Percentiles rank a stretch among this genome's conserved stretches.
phyloP scores from a whole-genome alignment of 345 rosid genomes.

The Citrus mangshanensis region DNA sequence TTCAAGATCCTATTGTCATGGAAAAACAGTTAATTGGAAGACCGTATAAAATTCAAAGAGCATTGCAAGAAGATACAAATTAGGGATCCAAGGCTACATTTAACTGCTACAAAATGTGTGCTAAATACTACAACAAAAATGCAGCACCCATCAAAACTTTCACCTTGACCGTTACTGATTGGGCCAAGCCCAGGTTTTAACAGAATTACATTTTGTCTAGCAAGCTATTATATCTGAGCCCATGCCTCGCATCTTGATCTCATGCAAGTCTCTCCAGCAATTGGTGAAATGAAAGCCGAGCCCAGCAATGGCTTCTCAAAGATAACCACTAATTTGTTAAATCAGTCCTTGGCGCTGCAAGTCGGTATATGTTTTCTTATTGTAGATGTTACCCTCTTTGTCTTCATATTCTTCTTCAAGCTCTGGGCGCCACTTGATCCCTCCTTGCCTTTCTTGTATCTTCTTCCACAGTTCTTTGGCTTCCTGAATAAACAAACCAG shows the following conservation, averaged over 20 bases:
- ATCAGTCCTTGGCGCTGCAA: constrained; percentile 97
- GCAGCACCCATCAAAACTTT: background rate
- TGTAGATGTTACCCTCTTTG: constrained; percentile 94
- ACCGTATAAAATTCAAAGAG: background rate
- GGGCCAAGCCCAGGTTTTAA: background rate
- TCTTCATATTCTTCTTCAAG: constrained; percentile 99
- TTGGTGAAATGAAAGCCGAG: background rate
- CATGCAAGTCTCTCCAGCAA: background rate
- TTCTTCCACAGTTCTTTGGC: constrained; percentile 92
- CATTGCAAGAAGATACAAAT: background rate
- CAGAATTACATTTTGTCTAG: background rate
- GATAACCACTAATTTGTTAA: constrained; percentile 19
- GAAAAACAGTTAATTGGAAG: background rate
- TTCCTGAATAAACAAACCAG: constrained; percentile 49
- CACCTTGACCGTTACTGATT: background rate
- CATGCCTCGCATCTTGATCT: background rate
- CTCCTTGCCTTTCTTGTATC: constrained; percentile 83
- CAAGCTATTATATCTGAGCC: background rate
- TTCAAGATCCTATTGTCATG: background rate
- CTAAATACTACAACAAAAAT: background rate
- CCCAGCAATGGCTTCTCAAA: background rate
- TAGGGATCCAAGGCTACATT: background rate
- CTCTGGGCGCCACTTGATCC: constrained; percentile 97
- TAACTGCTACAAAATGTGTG: background rate
- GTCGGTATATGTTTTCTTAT: constrained; percentile 95